Conservation (phyloP, 441 rosid species). For the Pelargonium myrrhifolium region DNA sequence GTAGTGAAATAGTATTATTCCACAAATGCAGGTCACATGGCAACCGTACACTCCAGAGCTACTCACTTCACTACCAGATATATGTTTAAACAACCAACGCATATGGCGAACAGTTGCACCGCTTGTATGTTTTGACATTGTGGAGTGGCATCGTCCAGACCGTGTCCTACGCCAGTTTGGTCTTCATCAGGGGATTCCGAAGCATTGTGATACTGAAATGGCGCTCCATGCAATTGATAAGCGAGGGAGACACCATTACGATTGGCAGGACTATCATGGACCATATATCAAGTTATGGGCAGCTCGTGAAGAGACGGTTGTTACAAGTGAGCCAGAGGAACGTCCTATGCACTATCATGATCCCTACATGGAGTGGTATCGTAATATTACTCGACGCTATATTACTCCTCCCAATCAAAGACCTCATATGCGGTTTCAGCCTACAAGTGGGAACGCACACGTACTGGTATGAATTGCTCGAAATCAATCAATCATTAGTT, state of each 20-base stretch:
- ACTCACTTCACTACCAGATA: background rate
- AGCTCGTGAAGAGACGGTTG: background rate
- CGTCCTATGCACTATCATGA: background rate
- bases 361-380: background rate
- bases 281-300: background rate
- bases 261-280: background rate
- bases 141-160: constrained; percentile 9
- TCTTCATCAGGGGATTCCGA: background rate
- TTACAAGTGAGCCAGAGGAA: background rate
- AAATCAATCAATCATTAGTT: no score
- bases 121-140: constrained; percentile 4
- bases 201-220: background rate
- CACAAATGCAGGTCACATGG: background rate
- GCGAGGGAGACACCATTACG: background rate
- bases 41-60: background rate
- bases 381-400: background rate
- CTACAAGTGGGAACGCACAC: background rate
- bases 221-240: background rate
- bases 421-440: background rate
- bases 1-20: background rate
- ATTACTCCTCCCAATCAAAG: background rate
- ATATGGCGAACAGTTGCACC: constrained; percentile 8
- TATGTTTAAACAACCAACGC: background rate
- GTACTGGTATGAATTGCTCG: background rate
- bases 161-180: constrained; percentile 11